phyloP scores from a whole-genome alignment of 2,329 filamentous ascomycete species.

The Colletotrichum cuscutae region DNA sequence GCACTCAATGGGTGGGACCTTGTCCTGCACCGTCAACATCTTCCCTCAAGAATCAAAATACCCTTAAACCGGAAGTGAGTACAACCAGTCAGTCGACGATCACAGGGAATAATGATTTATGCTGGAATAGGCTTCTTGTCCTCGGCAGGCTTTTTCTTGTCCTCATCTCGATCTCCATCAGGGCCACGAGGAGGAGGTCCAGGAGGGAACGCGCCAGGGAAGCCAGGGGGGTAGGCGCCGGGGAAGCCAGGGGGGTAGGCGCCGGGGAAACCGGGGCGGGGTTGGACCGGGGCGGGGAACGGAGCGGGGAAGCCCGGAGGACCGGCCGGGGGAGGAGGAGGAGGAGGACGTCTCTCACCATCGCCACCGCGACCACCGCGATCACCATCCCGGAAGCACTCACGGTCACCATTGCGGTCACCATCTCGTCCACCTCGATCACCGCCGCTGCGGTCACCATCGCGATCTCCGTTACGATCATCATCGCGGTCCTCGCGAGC shows the following conservation, averaged over 20 bases:
- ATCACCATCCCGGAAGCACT: not conserved
- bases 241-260: conserved; percentile 16
- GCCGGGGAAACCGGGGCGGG: conserved; percentile 14
- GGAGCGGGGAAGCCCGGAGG: conserved; percentile 14
- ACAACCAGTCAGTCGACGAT: not conserved
- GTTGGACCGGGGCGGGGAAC: conserved; percentile 22
- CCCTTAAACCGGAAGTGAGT: not conserved
- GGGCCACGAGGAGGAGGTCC: not conserved
- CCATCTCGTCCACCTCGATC: not conserved
- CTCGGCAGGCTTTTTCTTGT: not conserved
- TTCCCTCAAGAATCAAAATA: not conserved
- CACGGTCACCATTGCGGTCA: not conserved
- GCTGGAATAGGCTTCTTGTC: not conserved
- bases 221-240: conserved; percentile 2
- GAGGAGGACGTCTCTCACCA: not conserved
- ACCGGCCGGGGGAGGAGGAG: not conserved
- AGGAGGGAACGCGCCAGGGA: not conserved
- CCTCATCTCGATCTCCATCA: conserved; percentile 1
- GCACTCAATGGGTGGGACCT: not conserved
- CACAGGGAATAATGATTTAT: not conserved
- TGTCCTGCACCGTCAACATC: not conserved
- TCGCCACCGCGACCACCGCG: not conserved
- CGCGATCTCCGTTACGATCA: conserved; percentile 5
- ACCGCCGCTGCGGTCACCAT: conserved; percentile 1
- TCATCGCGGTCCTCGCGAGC: not conserved